Percentiles rank a stretch among this genome's conserved stretches.
phyloP scores from a whole-genome alignment of 306 rosid species.

The Ceratonia siliqua region DNA sequence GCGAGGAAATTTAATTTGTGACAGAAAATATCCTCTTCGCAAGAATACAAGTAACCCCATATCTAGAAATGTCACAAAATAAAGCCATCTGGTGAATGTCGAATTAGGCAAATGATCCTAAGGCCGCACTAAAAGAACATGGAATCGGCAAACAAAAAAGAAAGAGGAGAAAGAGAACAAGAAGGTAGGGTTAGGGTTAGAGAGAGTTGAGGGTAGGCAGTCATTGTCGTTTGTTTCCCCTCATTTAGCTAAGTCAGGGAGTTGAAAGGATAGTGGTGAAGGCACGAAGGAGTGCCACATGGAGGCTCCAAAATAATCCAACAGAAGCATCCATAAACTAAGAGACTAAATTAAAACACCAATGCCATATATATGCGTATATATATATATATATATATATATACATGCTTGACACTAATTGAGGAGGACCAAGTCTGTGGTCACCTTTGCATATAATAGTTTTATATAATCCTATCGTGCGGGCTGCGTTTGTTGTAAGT shows the following conservation, averaged over 20 bases:
- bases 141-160: neutral
- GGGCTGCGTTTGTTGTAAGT: slow-evolving; percentile 30
- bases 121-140: neutral
- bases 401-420: slow-evolving; percentile 3
- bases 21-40: neutral
- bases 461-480: slow-evolving; percentile 23
- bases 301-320: slow-evolving; percentile 50
- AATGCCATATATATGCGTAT: no score
- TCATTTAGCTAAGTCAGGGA: slow-evolving; percentile 38
- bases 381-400: no score
- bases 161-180: neutral
- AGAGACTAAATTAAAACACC: neutral
- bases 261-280: slow-evolving; percentile 37
- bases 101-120: neutral
- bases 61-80: neutral
- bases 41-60: neutral
- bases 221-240: slow-evolving; percentile 21
- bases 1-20: no score
- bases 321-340: slow-evolving; percentile 30
- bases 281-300: slow-evolving; percentile 55
- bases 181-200: neutral
- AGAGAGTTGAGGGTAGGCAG: neutral
- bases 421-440: slow-evolving; percentile 19
- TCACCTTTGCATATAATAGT: neutral
- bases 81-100: neutral